These are phyloP conservation scores for Calycina marina DNA, from an alignment of 2,329 filamentous ascomycete species.

Conservation along the genomic window DNA sequence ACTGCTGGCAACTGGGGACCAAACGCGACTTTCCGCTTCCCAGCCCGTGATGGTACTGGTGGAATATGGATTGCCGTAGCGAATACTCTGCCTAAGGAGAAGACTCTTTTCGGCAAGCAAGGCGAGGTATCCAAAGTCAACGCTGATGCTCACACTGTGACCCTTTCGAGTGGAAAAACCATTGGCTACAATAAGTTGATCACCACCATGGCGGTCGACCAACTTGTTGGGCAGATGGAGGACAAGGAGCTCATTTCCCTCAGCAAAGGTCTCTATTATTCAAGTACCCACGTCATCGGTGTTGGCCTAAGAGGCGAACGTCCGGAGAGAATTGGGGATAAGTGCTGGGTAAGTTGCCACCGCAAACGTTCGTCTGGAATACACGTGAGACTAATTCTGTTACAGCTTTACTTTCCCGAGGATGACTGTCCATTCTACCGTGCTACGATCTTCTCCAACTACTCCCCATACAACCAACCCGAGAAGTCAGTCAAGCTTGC, in stretches of 20 bases:
- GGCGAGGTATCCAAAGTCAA: conserved; percentile 78
- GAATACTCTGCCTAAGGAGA: conserved; percentile 81
- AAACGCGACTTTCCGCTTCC: conserved; percentile 97
- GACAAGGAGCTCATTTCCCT: conserved; percentile 71
- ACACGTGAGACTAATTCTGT: conserved; percentile 20
- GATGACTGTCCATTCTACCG: conserved; percentile 99
- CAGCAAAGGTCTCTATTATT: conserved; percentile 90
- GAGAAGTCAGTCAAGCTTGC: conserved; percentile 68
- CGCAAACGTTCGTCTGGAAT: neutral
- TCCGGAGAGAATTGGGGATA: conserved; percentile 93
- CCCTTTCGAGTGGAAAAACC: conserved; percentile 69
- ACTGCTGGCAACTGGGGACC: conserved; percentile 95
- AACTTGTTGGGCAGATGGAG: conserved; percentile 73
- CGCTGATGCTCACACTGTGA: conserved; percentile 69
- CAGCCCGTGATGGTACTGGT: conserved; percentile 85
- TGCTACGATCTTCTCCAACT: conserved; percentile 99
- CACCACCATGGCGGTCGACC: conserved; percentile 92
- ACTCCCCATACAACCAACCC: conserved; percentile 97
- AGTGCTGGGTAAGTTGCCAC: conserved; percentile 70
- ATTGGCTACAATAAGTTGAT: conserved; percentile 86
- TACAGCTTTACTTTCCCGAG: conserved; percentile 89
- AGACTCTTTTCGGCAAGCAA: conserved; percentile 77
- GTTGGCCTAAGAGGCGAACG: conserved; percentile 84
- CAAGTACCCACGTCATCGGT: conserved; percentile 91
- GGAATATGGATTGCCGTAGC: conserved; percentile 98